Evolutionary conservation across 148 eudicot species (phyloP).

Genomic region (Rhododendron ferrugineum): DNA sequence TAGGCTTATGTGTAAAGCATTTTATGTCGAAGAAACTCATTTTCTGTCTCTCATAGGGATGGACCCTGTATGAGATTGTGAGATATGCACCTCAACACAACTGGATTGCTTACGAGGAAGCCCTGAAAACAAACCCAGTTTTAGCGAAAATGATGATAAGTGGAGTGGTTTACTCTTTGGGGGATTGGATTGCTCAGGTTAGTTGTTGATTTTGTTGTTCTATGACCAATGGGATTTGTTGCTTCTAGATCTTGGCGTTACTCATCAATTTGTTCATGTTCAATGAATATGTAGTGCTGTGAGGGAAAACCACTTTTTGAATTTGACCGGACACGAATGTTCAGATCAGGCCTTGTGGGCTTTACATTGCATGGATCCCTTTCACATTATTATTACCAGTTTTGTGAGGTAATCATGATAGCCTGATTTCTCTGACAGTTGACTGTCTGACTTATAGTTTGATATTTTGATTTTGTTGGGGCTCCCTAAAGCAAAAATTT

Average conservation of each 20-base stretch:
- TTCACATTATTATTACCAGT: slow-evolving; percentile 89
- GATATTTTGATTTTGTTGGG: neutral
- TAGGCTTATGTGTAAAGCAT: neutral
- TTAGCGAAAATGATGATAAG: slow-evolving; percentile 93
- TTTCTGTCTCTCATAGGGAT: slow-evolving; percentile 53
- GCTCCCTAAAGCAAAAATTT: neutral
- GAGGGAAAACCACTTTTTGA: slow-evolving; percentile 96
- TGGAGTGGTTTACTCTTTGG: slow-evolving; percentile 92
- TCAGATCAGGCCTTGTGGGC: slow-evolving; percentile 90
- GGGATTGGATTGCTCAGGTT: slow-evolving; percentile 99
- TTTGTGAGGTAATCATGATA: slow-evolving; percentile 67
- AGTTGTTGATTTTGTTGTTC: slow-evolving; percentile 12
- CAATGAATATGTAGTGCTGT: slow-evolving; percentile 53
- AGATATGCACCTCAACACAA: slow-evolving; percentile 96
- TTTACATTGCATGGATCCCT: slow-evolving; percentile 92
- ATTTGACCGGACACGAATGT: slow-evolving; percentile 82
- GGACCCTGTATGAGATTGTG: slow-evolving; percentile 82
- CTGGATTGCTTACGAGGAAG: slow-evolving; percentile 92
- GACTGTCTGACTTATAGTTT: neutral
- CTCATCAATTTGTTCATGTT: slow-evolving; percentile 3
- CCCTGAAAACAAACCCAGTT: slow-evolving; percentile 80
- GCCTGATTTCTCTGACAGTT: neutral
- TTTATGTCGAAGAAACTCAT: slow-evolving; percentile 1
- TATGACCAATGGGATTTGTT: neutral
- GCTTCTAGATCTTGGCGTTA: neutral